Base-by-base conservation (phyloP, 805 yeast species). In the Tetrapisispora fleetii region DNA sequence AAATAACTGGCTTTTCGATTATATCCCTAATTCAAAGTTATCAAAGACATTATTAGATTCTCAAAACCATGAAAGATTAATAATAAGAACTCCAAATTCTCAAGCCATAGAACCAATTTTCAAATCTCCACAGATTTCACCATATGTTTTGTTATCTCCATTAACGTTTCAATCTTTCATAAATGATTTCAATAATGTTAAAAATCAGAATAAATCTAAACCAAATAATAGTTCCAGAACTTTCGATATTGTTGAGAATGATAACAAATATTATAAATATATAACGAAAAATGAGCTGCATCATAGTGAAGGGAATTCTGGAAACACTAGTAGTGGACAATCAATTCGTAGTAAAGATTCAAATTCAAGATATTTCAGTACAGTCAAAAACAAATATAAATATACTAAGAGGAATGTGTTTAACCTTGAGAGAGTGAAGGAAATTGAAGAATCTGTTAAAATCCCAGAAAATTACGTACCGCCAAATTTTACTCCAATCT, bases 1-100 rank as follows among this genome's bases (percentile, higher is more conserved):
- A 49, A 77, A 76, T 4, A 78, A 87, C 24, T 69, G 79, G 49
- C 60, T 83, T 37, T 72, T 81, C 50, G 78, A 78, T 18, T 84
- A 71, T 57, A 62, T 58, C 6, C 80, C 90, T 0, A 57, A 57
- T 17, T 58, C 67, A 14, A 54, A 52, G 0, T 52, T 60, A 17
- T 67, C 79, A 0, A 65, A 73, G 33, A 66, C 76, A 0, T 54
- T 79, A 2, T 52, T 79, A 27, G 82, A 78, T 54, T 73, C 72
- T 38, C 70, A 72, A 47, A 71, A 74, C 6, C 74, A 72, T 4
- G 54, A 69, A 17, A 63, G 69, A n/a, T 67, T 72, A 17, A 59
- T 70, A 43, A 48, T 63, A 37, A 57, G 69, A n/a, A 59, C 68
- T 1, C 65, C 67, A 4, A 52, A 60, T 4, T 54, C 58, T 30